Base-by-base conservation (phyloP, 31 red algal species). In the Endocladia muricata region DNA sequence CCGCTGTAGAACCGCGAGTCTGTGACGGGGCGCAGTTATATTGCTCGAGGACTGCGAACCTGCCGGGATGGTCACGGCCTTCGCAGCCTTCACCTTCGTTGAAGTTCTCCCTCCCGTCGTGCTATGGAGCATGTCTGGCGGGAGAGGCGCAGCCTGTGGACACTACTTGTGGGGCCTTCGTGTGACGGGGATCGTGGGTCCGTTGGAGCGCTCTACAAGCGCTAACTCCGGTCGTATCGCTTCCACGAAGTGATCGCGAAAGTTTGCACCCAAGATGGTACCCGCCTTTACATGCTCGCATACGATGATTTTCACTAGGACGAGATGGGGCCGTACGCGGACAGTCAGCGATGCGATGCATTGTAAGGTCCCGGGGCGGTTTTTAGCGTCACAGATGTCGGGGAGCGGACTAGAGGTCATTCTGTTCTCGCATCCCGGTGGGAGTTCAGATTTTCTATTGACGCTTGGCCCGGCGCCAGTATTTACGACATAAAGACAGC, bases 301-400 rank as follows among this genome's bases (percentile, higher is more conserved):
- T 9, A 51, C 44, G 9, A 51, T 51, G 44, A 51, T 13, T 68
- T 37, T 6, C 0, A 68, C 62, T 7, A 38, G 8, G 17, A 0
- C 0, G 33, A 68, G 3, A 17, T 37, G 33, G 4, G 21, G 23
- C 38, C 62, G 31, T 33, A 68, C 7, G 31, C 62, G 28, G 22
- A 68, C 21, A 17, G 0, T n/a, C 33, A 68, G 23, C 62, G 22
- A 22, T 7, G 33, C 38, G 35, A 17, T 38, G 6, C 62, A 28
- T 4, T 22, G 28, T 38, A 33, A 23, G 32, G 6, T 38, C 62
- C 32, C 0, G 4, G 0, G 28, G 21, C 38, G 32, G 0, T 17
- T 68, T 37, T 68, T 68, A 4, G 0, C 62, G 21, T 68, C 62
- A 7, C 62, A 38, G 0, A 68, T 68, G 35, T 68, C 62, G 6